Evolutionary conservation across 176 grass and related monocot species (phyloP).

Genomic region (Avena sativa): DNA sequence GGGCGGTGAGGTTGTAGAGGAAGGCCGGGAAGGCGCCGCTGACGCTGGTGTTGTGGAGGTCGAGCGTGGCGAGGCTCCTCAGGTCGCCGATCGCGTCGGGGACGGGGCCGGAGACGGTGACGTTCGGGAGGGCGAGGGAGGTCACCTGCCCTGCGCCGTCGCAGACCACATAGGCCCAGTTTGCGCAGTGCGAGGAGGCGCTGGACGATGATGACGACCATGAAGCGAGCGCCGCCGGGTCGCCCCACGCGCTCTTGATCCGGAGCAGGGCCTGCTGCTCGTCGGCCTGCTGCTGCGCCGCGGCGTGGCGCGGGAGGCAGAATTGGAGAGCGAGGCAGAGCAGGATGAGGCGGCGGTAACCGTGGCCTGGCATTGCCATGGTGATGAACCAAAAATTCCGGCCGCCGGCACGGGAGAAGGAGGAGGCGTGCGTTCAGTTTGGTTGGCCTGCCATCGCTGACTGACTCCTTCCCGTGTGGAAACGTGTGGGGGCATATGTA

Average conservation of each 20-base stretch:
- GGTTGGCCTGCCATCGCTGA: conserved; percentile 19
- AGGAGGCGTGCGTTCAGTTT: conserved; percentile 26
- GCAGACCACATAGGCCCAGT: conserved; percentile 43
- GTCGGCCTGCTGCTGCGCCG: conserved; percentile 27
- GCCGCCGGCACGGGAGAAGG: not conserved
- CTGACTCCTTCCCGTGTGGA: conserved; percentile 7
- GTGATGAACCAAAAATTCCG: not conserved
- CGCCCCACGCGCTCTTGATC: conserved; percentile 52
- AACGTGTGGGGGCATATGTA: conserved; percentile 33
- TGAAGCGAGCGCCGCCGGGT: conserved; percentile 42
- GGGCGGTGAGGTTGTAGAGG: conserved; percentile 56
- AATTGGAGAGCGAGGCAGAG: not conserved
- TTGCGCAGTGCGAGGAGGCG: conserved; percentile 16
- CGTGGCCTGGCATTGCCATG: conserved; percentile 39
- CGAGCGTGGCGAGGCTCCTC: conserved; percentile 46
- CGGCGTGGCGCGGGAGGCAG: conserved; percentile 33
- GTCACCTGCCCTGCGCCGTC: conserved; percentile 31
- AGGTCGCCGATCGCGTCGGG: conserved; percentile 65
- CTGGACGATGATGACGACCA: conserved; percentile 9
- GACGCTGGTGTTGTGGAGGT: conserved; percentile 67
- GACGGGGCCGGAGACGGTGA: conserved; percentile 37
- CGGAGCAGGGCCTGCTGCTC: conserved; percentile 47
- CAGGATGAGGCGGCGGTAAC: not conserved
- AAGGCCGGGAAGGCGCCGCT: conserved; percentile 51
- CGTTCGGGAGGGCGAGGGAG: conserved; percentile 41